Evolutionary conservation across 345 rosid genomes (phyloP), one percentile per base, ranked within the genome.

Genomic region (Mallotus nudiflorus): DNA sequence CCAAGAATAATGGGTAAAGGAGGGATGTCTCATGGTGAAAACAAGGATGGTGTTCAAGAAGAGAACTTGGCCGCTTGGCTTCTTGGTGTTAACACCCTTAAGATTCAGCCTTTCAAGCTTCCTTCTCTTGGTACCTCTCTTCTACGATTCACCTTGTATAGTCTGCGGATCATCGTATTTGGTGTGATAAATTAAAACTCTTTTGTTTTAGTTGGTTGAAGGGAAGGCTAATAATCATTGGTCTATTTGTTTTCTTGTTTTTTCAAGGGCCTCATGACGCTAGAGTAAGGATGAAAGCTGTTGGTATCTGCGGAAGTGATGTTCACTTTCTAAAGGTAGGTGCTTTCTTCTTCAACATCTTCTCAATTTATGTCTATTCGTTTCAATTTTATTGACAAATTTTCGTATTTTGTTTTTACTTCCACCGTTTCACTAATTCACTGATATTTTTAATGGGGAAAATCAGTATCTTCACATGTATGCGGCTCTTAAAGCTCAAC

Each of bases 271-370:
- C 90, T 5, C 75, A 71, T 66, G 85, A 82, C 73, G 93, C 83
- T 9, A 83, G 79, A 78, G 86, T 86, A 28, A 69, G 71, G 63
- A 70, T 86, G 45, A 88, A 85, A 66, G 89, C 90, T 65, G 83
- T 88, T 25, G 93, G 89, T 55, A 88, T 88, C 45, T 88, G 90
- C 33, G 85, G 86, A 73, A 82, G 93, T 54, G 93, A 88, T 83
- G 82, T 88, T 75, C 90, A 86, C 70, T 85, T 80, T 67, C 84
- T 86, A 80, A 86, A 82, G 90, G 90, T 88, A 6, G 90, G 90
- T 42, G 33, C 37, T 20, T 57, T 45, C 61, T 49, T 35, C 45
- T 55, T 44, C 24, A n/a, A 44, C 52, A 24, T 44, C 55, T 46
- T 22, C 16, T 48, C 40, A 46, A n/a, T n/a, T n/a, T n/a, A n/a